These are phyloP conservation scores for Diversispora epigaea DNA, from an alignment of 192 early-diverging fungal species.

Conservation along the genomic window DNA sequence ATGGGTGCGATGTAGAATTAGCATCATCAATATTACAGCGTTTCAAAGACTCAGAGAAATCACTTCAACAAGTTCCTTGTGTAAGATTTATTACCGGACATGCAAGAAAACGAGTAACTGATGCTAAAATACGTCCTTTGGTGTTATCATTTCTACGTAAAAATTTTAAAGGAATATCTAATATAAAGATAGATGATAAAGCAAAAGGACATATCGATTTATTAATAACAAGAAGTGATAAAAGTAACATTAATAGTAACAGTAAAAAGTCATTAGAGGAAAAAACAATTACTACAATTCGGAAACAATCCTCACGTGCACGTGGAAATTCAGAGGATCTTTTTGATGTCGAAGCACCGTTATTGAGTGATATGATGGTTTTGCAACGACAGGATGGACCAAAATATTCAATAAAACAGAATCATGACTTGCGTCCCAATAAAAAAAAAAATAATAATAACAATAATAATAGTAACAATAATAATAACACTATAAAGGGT, in stretches of 20 bases:
- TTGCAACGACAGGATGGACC: too few relatives aligned
- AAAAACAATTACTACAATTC: too few relatives aligned
- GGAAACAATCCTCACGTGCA: not conserved
- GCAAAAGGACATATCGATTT: conserved; percentile 4
- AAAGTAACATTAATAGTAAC: not conserved
- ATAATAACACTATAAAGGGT: too few relatives aligned
- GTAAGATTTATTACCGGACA: not conserved
- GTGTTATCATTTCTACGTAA: not conserved
- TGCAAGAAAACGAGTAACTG: not conserved
- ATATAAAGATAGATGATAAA: not conserved
- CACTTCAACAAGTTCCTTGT: not conserved
- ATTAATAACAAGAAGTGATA: not conserved
- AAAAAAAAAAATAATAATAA: too few relatives aligned
- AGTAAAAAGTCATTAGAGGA: too few relatives aligned
- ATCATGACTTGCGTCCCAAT: too few relatives aligned
- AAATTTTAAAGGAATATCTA: not conserved
- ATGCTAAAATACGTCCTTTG: not conserved
- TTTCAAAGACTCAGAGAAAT: not conserved
- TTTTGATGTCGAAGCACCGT: too few relatives aligned
- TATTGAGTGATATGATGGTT: too few relatives aligned
- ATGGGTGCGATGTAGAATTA: not conserved
- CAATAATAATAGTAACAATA: too few relatives aligned
- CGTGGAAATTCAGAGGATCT: not conserved
- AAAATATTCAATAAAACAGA: too few relatives aligned
- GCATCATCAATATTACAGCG: not conserved